Evolutionary conservation across 2,329 filamentous ascomycete genomes (phyloP), one percentile per base, ranked within the genome.

Genomic region (Fusarium sp.): DNA sequence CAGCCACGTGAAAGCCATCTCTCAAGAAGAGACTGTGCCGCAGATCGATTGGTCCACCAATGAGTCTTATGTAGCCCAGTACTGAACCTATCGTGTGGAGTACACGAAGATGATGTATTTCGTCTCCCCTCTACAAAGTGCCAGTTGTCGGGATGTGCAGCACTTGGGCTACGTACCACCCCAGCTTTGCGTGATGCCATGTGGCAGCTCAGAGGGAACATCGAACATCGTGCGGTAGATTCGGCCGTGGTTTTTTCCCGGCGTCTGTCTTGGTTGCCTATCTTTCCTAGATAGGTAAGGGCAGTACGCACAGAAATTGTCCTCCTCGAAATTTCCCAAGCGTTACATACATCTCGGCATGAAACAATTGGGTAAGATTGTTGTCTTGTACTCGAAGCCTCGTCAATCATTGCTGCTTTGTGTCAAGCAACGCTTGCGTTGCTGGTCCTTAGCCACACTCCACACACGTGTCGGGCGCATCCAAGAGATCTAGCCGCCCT

Each of bases 1-100:
- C 67, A 74, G 71, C 75, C 75, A 76, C 75, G 75, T 76, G 75
- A 76, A 71, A 61, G 58, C 39, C 62, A 62, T 67, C 67, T 68
- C 53, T 45, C 46, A 58, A 58, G 48, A 62, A 51, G 45, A 57
- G 55, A 67, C 47, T 41, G 52, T 50, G 54, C 52, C 57, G 46
- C 58, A 49, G 62, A 57, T 48, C 63, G 45, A 66, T 62, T 70
- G 68, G 67, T 54, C 49, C 66, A 55, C 40, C 45, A 42, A 49
- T 58, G n/a, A 40, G 23, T 37, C 31, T 46, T 27, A n/a, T n/a
- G n/a, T n/a, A 45, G 39, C 25, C 29, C 29, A 51, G 21, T 51
- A 35, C 10, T 8, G 25, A 25, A 25, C 10, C 8, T 3, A 25
- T 42, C 17, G 60, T 42, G 37, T 36, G 47, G 18, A 25, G 47